Base-by-base conservation (phyloP, 2,329 filamentous ascomycete genomes). In the Colletotrichum sp. region DNA sequence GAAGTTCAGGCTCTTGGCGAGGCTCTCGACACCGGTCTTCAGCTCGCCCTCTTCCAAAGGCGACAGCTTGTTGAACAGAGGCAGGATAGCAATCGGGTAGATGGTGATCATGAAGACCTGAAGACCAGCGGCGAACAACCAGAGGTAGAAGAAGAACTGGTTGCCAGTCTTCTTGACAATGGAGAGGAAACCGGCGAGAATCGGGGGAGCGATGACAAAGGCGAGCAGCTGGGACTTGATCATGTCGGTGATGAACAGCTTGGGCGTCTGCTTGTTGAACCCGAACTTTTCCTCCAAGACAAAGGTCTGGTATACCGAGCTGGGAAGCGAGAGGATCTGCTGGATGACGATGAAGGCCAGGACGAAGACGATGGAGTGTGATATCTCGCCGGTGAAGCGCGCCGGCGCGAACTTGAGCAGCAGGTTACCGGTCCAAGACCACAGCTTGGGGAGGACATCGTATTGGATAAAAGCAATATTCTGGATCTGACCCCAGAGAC, bases 71-170 rank as follows among this genome's bases (percentile, higher is more conserved):
- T 99, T 99, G 92, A 99, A 99, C 80, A 99, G 87, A 5, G 97
- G 97, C 63, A 98, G 91, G 80, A 99, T 99, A 78, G 94, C 93
- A 81, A 98, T 95, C 2, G 97, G 97, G 87, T 98, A 99, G 83
- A 98, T 94, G 62, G 97, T 98, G 82, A 98, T 98, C 87, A 95
- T 96, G 84, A 97, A 96, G 78, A 99, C 90, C 87, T 99, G 97
- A 55, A 99, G 92, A 74, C 92, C 93, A 77, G 98, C 93, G 80
- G 95, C 94, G 82, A 99, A 99, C 76, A 97, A 87, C 96, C 96
- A 99, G 73, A 99, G 92, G 85, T 98, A 99, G 88, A 98, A 98
- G 90, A 99, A 98, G 90, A 99, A 99, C 83, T 94, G 92, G 83
- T 94, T 95, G 79, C 97, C 97, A 15, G 98, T 98, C 87, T 94